Base-by-base conservation (phyloP, 805 yeast genomes). In the Lipomyces chichibuensis region DNA sequence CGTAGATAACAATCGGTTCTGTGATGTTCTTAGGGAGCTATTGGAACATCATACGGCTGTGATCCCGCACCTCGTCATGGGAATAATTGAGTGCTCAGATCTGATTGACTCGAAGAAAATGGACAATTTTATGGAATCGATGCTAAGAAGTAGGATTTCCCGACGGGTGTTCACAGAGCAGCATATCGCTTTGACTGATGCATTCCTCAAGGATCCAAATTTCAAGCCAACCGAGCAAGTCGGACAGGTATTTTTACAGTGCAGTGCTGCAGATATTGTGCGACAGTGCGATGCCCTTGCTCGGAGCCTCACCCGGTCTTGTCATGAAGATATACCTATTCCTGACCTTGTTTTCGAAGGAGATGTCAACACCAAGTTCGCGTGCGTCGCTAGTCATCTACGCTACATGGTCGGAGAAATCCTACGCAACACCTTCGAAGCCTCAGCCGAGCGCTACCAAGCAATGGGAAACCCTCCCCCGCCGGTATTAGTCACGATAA, bases 111-210 rank as follows among this genome's bases (percentile, higher is more conserved):
- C 85, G 65, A 78, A 81, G 1, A 80, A 87, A 57, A 78, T 94
- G 71, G 97, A 94, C 74, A 80, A 79, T 20, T 85, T 93, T 74
- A 86, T 93, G 83, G 87, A 92, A 13, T 84, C 89, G 4, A 84
- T 92, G 83, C 79, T 94, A 55, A 82, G 97, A 63, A 70, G 74
- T 35, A 84, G 99, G 74, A 91, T 94, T 52, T 89, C 96, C 72
- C 83, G 99, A 79, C 82, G 98, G 72, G 89, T 94, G 58, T 89
- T 94, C 69, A 91, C 92, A 55, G 97, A 94, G 79, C 97, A 94
- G 76, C 98, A 95, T 79, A 79, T 91, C 51, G 87, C 95, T 9
- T 83, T 95, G 61, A 86, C 96, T 0, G 84, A 87, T 46, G 85
- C 89, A 67, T 89, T 86, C 76, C 20, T 25, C 17, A 78, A 80